phyloP scores from a whole-genome alignment of 2,329 filamentous ascomycete genomes.

The Coleophoma eucalyptorum region DNA sequence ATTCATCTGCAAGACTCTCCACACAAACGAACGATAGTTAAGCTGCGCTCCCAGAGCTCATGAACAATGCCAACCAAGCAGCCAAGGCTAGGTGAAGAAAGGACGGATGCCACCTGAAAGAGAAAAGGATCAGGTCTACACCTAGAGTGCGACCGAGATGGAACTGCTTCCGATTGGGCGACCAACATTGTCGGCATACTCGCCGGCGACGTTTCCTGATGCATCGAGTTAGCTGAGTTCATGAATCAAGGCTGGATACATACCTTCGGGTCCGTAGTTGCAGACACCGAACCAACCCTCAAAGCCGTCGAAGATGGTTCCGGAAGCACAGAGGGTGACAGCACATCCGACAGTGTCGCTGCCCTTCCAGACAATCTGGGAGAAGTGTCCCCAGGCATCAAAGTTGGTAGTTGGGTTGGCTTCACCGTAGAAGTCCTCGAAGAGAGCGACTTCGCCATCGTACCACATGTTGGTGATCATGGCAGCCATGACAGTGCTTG shows the following conservation, averaged over 20 bases:
- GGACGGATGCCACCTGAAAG: neutral
- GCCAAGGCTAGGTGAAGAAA: neutral
- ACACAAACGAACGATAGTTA: conserved; percentile 19
- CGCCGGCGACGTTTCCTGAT: conserved; percentile 48
- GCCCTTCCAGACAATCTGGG: conserved; percentile 68
- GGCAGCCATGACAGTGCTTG: conserved; percentile 53
- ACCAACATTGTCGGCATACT: conserved; percentile 49
- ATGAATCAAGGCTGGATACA: conserved; percentile 25
- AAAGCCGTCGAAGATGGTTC: conserved; percentile 38
- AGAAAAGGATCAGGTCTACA: conserved; percentile 26
- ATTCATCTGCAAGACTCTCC: conserved; percentile 11
- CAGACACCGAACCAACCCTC: conserved; percentile 77
- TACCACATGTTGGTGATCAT: conserved; percentile 86
- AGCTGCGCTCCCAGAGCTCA: conserved; percentile 16
- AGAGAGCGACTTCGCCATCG: conserved; percentile 66
- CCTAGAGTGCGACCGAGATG: conserved; percentile 31
- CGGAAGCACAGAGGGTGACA: conserved; percentile 47
- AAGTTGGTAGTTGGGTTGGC: conserved; percentile 52
- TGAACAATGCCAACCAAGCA: conserved; percentile 4
- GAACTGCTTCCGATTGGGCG: too few species aligned
- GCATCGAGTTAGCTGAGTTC: conserved; percentile 21
- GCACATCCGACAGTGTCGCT: conserved; percentile 62
- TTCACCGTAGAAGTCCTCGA: conserved; percentile 53
- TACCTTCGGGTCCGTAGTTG: conserved; percentile 79
- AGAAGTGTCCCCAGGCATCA: conserved; percentile 53